A percentile compares a stretch with the other conserved stretches of the same genome.
phyloP scores from a whole-genome alignment of 768 basidiomycete genomes.

The Gymnopilus dilepis region DNA sequence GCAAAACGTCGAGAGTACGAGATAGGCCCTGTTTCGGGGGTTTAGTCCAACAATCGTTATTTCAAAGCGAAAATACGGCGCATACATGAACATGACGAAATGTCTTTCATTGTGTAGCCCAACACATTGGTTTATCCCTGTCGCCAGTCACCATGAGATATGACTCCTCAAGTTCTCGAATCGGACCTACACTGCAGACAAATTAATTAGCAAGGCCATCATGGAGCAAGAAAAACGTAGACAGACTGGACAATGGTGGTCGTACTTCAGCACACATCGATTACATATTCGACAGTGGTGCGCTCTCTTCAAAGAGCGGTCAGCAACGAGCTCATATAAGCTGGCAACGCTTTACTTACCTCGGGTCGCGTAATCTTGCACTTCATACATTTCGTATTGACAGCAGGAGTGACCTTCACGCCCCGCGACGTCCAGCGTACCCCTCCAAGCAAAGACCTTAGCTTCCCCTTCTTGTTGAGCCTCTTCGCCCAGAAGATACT shows the following conservation, averaged over 20 bases:
- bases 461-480: conserved; percentile 32
- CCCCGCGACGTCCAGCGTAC: conserved; percentile 54
- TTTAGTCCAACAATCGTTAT: background rate
- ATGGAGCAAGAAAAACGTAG: conserved; percentile 6
- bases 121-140: conserved; percentile 98
- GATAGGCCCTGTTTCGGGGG: conserved; percentile 65
- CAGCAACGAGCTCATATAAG: background rate
- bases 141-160: background rate
- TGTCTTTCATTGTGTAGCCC: conserved; percentile 95
- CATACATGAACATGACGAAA: conserved; percentile 93
- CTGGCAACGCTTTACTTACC: conserved; percentile 47
- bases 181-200: conserved; percentile 33
- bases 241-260: conserved; percentile 91
- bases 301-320: conserved; percentile 61
- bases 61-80: conserved; percentile 16
- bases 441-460: conserved; percentile 41
- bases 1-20: conserved; percentile 71
- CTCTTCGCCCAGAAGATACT: conserved; percentile 63
- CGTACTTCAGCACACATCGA: conserved; percentile 86
- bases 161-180: background rate
- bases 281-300: conserved; percentile 95
- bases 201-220: conserved; percentile 3
- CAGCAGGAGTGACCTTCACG: conserved; percentile 57
- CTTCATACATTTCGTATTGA: conserved; percentile 65
- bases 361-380: conserved; percentile 78